Percentiles rank a stretch among this genome's conserved stretches.
These are phyloP conservation scores for Pleurotus tuoliensis DNA, from an alignment of 768 basidiomycete species.

Conservation along the genomic window DNA sequence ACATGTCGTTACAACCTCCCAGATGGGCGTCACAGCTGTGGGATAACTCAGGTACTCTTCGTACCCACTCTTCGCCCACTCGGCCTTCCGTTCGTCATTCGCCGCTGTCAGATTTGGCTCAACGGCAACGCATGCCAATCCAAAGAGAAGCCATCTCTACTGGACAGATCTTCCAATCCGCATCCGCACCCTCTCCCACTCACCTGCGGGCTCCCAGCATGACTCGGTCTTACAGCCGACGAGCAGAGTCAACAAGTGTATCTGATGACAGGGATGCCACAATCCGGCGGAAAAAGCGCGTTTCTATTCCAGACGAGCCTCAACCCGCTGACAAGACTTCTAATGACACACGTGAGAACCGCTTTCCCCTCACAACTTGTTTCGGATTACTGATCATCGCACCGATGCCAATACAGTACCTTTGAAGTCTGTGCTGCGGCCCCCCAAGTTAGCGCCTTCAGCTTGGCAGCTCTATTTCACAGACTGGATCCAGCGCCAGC, in stretches of 20 bases:
- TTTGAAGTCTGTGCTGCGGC: slow-evolving; percentile 74
- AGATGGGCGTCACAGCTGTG: slow-evolving; percentile 67
- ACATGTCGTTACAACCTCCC: slow-evolving; percentile 56
- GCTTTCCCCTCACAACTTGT: slow-evolving; percentile 11
- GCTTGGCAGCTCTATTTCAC: slow-evolving; percentile 98
- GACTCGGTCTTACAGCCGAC: slow-evolving; percentile 57
- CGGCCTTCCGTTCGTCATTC: slow-evolving; percentile 46
- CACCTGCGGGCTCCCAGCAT: slow-evolving; percentile 38
- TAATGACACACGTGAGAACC: slow-evolving; percentile 43
- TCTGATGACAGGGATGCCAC: slow-evolving; percentile 70
- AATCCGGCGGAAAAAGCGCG: slow-evolving; percentile 57
- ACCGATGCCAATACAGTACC: slow-evolving; percentile 39
- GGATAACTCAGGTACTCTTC: slow-evolving; percentile 44
- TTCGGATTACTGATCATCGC: slow-evolving; percentile 10
- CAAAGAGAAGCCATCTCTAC: slow-evolving; percentile 45
- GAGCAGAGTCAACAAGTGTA: slow-evolving; percentile 61
- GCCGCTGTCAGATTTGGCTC: slow-evolving; percentile 38
- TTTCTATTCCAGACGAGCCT: slow-evolving; percentile 31
- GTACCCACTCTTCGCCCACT: slow-evolving; percentile 36
- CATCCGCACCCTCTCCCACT: slow-evolving; percentile 62
- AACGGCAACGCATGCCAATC: slow-evolving; percentile 36
- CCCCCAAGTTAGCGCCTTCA: slow-evolving; percentile 88
- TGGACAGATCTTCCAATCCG: slow-evolving; percentile 59
- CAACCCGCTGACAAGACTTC: slow-evolving; percentile 29
- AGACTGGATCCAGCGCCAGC: slow-evolving; percentile 88